These are phyloP conservation scores for Talaromyces sp. DNA, from an alignment of 2,329 filamentous ascomycete genomes.

Conservation along the genomic window DNA sequence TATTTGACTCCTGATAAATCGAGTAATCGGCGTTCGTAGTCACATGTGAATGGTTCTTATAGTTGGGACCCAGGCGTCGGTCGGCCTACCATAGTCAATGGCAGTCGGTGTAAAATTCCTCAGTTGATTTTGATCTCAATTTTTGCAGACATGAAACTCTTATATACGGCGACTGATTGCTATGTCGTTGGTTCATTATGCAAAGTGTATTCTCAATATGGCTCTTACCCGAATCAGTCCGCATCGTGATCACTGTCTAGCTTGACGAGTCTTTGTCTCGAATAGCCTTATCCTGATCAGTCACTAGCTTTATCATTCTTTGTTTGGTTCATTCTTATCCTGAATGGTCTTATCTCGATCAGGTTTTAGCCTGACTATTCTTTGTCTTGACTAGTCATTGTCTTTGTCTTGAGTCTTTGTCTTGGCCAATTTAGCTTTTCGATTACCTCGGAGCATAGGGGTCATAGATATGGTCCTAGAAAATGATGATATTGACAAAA, in stretches of 20 bases:
- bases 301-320: neutral
- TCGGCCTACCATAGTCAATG: no score
- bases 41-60: neutral
- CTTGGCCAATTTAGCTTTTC: neutral
- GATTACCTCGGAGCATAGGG: neutral
- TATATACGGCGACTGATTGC: neutral
- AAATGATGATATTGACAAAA: no score
- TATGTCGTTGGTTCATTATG: neutral
- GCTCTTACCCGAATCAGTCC: neutral
- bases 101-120: no score
- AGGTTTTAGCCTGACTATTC: neutral
- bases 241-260: neutral
- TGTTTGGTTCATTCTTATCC: neutral
- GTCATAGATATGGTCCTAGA: neutral
- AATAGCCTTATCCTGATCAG: neutral
- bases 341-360: neutral
- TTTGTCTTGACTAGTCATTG: neutral
- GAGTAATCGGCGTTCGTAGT: neutral
- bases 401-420: neutral
- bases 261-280: neutral
- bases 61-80: no score
- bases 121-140: neutral
- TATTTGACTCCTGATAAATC: neutral
- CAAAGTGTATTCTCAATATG: neutral
- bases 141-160: neutral